Percentiles rank a stretch among this genome's conserved stretches.
These are phyloP conservation scores for Monosporascus cannonballus DNA, from an alignment of 2,329 filamentous ascomycete species.

Conservation along the genomic window DNA sequence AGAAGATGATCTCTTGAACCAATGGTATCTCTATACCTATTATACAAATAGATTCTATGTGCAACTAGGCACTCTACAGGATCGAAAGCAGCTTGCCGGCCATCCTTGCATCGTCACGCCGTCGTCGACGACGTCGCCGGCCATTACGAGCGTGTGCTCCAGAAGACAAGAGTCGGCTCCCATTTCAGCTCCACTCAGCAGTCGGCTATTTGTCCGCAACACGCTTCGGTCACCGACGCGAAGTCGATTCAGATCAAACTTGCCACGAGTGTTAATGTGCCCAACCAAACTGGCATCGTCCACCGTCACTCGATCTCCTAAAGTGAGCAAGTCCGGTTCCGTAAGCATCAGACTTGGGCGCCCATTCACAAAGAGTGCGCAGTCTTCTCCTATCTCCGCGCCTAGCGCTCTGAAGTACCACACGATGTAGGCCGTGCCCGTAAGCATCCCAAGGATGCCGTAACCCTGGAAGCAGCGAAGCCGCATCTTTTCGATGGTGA, in stretches of 20 bases:
- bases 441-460: conserved; percentile 46
- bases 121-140: conserved; percentile 47
- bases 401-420: conserved; percentile 49
- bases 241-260: conserved; percentile 48
- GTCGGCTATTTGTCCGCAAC: conserved; percentile 42
- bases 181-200: conserved; percentile 49
- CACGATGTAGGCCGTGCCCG: conserved; percentile 45
- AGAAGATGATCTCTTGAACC: background rate
- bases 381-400: conserved; percentile 47
- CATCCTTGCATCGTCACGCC: conserved; percentile 48
- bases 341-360: conserved; percentile 48
- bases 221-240: conserved; percentile 46
- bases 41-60: background rate
- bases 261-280: conserved; percentile 51
- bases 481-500: conserved; percentile 44
- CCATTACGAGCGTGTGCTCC: conserved; percentile 53
- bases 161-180: conserved; percentile 45
- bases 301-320: conserved; percentile 46
- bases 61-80: background rate
- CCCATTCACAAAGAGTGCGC: conserved; percentile 49
- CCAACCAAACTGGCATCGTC: conserved; percentile 51
- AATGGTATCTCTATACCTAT: background rate
- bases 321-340: conserved; percentile 48
- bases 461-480: conserved; percentile 42
- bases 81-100: conserved; percentile 33